Evolutionary conservation across 2,329 filamentous ascomycete species (phyloP), one percentile per base, ranked within the genome.

Genomic region (Decorospora gaudefroyi): DNA sequence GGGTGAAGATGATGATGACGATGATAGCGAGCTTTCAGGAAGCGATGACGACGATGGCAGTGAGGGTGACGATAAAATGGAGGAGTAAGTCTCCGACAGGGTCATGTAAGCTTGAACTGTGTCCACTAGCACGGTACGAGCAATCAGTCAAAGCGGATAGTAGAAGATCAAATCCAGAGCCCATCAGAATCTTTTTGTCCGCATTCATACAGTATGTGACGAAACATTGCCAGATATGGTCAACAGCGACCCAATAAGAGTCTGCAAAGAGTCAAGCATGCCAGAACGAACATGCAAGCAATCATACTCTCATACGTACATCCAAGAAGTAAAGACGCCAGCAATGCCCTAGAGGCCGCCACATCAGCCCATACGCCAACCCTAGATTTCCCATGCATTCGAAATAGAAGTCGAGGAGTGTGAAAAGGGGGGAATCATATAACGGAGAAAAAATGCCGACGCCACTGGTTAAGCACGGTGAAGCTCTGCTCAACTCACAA

Each of bases 21-120:
- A 81, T 0, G 76, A 78, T 0, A 77, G 79, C 0, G 80, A 81
- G n/a, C n/a, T n/a, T n/a, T 0, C 79, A 79, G 0, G 84, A 84
- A n/a, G n/a, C 0, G 84, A 84, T 0, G 79, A 1, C 23, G 34
- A 37, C 7, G 27, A 40, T 77, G 79, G 0, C 82, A 84, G 46
- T 31, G 53, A 42, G 5, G 36, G 16, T 12, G 48, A 17, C 10
- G 69, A 38, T 13, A 58, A 62, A 39, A 65, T 61, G 57, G 55
- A 64, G 25, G 53, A 60, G 36, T 62, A 57, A 29, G 7, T n/a
- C 1, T 13, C 12, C 21, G 17, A 11, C 12, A 15, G 6, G 22
- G 22, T 6, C 10, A 13, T 6, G 15, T 19, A 16, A 36, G 8
- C 13, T 30, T 7, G 11, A n/a, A 18, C 36, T 39, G 15, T 28